Evolutionary conservation across 2,329 filamentous ascomycete species (phyloP).

Genomic region (Scedosporium dehoogii): DNA sequence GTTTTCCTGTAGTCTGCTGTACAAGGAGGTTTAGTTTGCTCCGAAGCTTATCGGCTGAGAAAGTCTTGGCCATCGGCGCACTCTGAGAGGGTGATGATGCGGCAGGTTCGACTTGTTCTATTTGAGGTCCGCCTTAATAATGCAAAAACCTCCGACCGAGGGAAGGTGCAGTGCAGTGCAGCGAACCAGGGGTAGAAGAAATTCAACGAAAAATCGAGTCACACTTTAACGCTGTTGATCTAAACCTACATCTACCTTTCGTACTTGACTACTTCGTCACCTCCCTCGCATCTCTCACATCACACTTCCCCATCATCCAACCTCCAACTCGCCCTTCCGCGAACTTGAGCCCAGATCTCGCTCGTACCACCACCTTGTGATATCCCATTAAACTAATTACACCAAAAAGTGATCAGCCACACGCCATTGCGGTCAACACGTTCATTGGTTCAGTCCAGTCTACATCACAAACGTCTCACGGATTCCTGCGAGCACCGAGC

Average conservation of each 20-base stretch:
- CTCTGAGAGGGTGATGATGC: neutral
- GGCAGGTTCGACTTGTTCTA: neutral
- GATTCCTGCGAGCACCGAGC: neutral
- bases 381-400: too few species aligned
- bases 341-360: too few species aligned
- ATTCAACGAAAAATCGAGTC: too few species aligned
- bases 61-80: neutral
- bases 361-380: too few species aligned
- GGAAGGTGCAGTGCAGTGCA: neutral
- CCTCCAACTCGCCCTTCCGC: too few species aligned
- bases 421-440: neutral
- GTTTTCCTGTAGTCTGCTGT: neutral
- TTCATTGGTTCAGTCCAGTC: neutral
- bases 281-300: too few species aligned
- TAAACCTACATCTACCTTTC: too few species aligned
- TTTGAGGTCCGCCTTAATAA: neutral
- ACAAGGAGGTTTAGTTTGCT: neutral
- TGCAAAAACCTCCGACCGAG: neutral
- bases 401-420: neutral
- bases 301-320: too few species aligned
- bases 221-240: too few species aligned
- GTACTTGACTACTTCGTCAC: too few species aligned
- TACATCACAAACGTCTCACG: too few species aligned
- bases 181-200: neutral
- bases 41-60: neutral